Percentiles rank a stretch among this genome's conserved stretches.
Evolutionary conservation across 2,329 filamentous ascomycete species (phyloP).

Genomic region (Trichoderma oligosporum): DNA sequence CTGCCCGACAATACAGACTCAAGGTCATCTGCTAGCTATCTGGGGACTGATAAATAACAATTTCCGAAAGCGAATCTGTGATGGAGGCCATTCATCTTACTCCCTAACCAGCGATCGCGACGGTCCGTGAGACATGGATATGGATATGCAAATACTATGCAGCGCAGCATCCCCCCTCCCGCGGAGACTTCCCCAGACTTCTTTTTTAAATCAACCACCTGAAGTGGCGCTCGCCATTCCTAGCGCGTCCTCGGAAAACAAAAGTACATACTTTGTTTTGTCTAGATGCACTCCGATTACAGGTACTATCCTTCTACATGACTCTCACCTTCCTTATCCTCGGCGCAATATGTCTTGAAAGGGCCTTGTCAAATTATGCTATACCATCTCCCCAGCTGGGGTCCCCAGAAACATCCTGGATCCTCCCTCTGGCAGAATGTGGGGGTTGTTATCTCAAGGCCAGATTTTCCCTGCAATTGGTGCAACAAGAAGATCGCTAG

Average conservation of each 20-base stretch:
- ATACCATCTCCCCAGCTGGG: slow-evolving; percentile 17
- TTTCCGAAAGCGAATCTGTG: not conserved
- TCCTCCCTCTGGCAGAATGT: slow-evolving; percentile 17
- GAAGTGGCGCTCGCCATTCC: slow-evolving; percentile 5
- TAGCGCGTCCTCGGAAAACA: not conserved
- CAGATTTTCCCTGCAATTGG: slow-evolving; percentile 18
- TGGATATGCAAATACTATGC: slow-evolving; percentile 6
- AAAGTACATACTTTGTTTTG: not conserved
- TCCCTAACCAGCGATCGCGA: slow-evolving; percentile 10
- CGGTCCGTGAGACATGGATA: slow-evolving; percentile 12
- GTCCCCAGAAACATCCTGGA: slow-evolving; percentile 20
- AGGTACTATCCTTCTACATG: not conserved
- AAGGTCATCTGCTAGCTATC: too few relatives aligned
- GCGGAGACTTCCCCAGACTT: slow-evolving; percentile 16
- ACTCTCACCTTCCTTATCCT: slow-evolving; percentile 16
- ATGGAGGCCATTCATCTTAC: slow-evolving; percentile 6
- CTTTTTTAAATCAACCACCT: not conserved
- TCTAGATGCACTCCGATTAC: not conserved
- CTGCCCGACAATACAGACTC: slow-evolving; percentile 1
- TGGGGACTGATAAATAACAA: not conserved
- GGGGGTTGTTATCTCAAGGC: slow-evolving; percentile 20
- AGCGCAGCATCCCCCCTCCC: slow-evolving; percentile 5
- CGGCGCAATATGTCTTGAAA: slow-evolving; percentile 10
- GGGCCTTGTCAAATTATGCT: slow-evolving; percentile 6
- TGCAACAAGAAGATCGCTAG: slow-evolving; percentile 14